These are phyloP conservation scores for Ophiosphaerella korrae DNA, from an alignment of 2,329 filamentous ascomycete genomes.

Conservation along the genomic window DNA sequence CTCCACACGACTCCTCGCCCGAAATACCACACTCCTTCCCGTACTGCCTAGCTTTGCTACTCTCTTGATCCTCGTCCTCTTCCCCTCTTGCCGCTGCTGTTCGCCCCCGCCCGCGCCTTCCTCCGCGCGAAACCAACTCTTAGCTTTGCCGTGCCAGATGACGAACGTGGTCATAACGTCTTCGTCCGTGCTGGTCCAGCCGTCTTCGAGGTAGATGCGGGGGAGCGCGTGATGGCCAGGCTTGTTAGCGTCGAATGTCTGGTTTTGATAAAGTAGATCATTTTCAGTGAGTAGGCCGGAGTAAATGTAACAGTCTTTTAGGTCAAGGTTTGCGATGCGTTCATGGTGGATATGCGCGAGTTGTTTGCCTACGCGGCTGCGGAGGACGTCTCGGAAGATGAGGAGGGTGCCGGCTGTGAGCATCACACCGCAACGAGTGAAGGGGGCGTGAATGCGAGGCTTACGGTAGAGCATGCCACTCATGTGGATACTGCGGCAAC, in stretches of 20 bases:
- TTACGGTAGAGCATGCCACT: slow-evolving; percentile 68
- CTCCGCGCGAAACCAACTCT: slow-evolving; percentile 58
- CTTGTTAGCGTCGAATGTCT: slow-evolving; percentile 66
- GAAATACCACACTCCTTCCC: slow-evolving; percentile 68
- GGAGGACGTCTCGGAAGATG: slow-evolving; percentile 65
- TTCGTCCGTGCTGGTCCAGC: slow-evolving; percentile 66
- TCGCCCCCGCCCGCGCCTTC: slow-evolving; percentile 39
- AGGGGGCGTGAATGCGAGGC: slow-evolving; percentile 65
- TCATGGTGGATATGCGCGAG: slow-evolving; percentile 67
- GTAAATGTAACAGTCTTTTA: slow-evolving; percentile 70
- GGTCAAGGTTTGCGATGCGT: slow-evolving; percentile 62
- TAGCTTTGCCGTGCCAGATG: slow-evolving; percentile 66
- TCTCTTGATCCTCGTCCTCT: slow-evolving; percentile 58
- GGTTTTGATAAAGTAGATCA: slow-evolving; percentile 67
- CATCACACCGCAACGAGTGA: slow-evolving; percentile 65
- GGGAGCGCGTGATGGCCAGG: slow-evolving; percentile 65
- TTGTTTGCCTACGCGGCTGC: slow-evolving; percentile 60
- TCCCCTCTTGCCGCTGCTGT: slow-evolving; percentile 43
- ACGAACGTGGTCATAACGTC: slow-evolving; percentile 71
- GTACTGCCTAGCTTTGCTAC: slow-evolving; percentile 66
- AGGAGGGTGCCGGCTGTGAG: slow-evolving; percentile 65
- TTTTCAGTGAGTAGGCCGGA: slow-evolving; percentile 66
- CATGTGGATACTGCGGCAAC: slow-evolving; percentile 65
- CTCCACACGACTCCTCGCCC: slow-evolving; percentile 67
- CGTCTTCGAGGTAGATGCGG: slow-evolving; percentile 64